phyloP scores from a whole-genome alignment of 2,329 filamentous ascomycete species.

The Curvularia spicifera region DNA sequence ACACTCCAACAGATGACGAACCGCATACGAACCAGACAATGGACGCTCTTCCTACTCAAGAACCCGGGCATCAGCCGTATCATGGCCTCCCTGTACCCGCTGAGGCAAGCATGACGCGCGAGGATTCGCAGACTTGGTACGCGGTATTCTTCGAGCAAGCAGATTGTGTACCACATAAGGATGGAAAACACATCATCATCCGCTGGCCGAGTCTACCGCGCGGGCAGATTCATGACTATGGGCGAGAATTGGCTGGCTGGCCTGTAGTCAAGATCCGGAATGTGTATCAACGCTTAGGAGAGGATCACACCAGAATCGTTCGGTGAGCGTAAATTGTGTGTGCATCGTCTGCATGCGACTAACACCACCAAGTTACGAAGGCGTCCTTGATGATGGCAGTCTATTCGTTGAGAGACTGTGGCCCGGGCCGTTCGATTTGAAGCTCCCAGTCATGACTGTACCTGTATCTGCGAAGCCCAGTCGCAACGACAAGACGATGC shows the following conservation, averaged over 20 bases:
- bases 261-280: background rate
- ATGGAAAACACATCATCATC: constrained; percentile 3
- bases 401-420: constrained; percentile 6
- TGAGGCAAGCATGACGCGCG: background rate
- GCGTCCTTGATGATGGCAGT: background rate
- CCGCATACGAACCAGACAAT: background rate
- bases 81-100: background rate
- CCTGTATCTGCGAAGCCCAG: background rate
- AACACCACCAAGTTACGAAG: background rate
- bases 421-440: constrained; percentile 5
- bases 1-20: background rate
- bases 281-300: background rate
- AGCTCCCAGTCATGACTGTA: constrained; percentile 10
- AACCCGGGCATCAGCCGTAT: background rate
- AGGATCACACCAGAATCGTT: background rate
- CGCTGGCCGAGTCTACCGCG: background rate
- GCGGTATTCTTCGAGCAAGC: constrained; percentile 1
- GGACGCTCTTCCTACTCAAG: background rate
- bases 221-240: background rate
- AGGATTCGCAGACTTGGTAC: constrained; percentile 1
- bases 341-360: background rate
- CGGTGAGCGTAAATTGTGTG: background rate
- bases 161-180: background rate
- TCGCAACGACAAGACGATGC: constrained; percentile 8
- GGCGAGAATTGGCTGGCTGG: background rate